phyloP scores from a whole-genome alignment of 768 basidiomycete genomes.

The Chiua virens region DNA sequence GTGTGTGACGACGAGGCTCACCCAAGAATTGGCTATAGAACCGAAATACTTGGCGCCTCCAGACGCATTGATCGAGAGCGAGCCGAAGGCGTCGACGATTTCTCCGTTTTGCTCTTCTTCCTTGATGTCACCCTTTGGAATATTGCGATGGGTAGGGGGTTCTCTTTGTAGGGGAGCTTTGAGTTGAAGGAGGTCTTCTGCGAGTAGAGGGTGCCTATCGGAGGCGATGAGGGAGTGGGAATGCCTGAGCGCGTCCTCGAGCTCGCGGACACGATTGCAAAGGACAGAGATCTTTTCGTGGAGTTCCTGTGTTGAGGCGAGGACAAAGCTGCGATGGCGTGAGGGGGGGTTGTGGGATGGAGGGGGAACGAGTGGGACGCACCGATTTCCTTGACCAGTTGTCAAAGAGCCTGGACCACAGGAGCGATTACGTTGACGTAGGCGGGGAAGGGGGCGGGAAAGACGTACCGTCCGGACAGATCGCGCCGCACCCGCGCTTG shows the following conservation, averaged over 20 bases:
- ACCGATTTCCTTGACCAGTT: slow-evolving; percentile 83
- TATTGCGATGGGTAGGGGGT: slow-evolving; percentile 42
- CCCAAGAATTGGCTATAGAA: slow-evolving; percentile 76
- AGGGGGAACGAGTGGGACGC: slow-evolving; percentile 10
- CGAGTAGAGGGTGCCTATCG: slow-evolving; percentile 64
- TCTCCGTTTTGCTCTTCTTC: slow-evolving; percentile 68
- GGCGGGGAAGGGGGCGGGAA: slow-evolving; percentile 9
- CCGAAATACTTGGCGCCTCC: slow-evolving; percentile 78
- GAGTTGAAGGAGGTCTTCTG: slow-evolving; percentile 71
- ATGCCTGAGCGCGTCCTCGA: slow-evolving; percentile 67
- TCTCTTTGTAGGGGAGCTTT: slow-evolving; percentile 79
- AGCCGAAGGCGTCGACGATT: slow-evolving; percentile 78
- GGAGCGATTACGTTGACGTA: slow-evolving; percentile 18
- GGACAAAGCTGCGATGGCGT: slow-evolving; percentile 55
- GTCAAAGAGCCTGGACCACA: slow-evolving; percentile 63
- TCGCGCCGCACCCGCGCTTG: slow-evolving; percentile 77
- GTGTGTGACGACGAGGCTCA: slow-evolving; percentile 23
- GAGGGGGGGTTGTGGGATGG: background rate
- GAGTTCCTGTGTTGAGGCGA: slow-evolving; percentile 77
- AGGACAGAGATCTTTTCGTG: slow-evolving; percentile 82
- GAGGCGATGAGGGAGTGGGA: slow-evolving; percentile 58
- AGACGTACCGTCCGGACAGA: slow-evolving; percentile 73
- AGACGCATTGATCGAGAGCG: slow-evolving; percentile 68
- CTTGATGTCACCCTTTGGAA: slow-evolving; percentile 40
- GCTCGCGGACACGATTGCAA: slow-evolving; percentile 68